Evolutionary conservation across 768 basidiomycete genomes (phyloP).

Genomic region (Termitomyces sp.): DNA sequence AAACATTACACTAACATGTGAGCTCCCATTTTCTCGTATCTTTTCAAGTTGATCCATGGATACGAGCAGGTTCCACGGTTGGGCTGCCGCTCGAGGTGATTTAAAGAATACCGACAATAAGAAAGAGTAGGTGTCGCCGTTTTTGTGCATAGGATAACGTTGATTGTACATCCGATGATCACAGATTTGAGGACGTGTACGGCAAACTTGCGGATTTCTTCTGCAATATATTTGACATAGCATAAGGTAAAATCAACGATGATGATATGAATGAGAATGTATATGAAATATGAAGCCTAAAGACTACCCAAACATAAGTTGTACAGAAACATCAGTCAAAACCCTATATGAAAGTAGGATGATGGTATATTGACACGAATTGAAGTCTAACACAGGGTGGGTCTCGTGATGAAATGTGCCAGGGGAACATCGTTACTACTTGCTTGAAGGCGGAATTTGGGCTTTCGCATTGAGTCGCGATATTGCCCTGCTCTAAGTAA

Average conservation of each 20-base stretch:
- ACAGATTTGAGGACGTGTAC: slow-evolving; percentile 52
- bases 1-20: slow-evolving; percentile 46
- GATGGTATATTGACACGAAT: too few relatives aligned
- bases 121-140: slow-evolving; percentile 35
- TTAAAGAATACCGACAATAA: slow-evolving; percentile 51
- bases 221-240: slow-evolving; percentile 24
- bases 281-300: neutral
- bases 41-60: neutral
- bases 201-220: slow-evolving; percentile 44
- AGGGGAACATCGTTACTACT: too few relatives aligned
- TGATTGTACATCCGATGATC: neutral
- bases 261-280: neutral
- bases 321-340: slow-evolving; percentile 21
- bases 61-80: slow-evolving; percentile 50
- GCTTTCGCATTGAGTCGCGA: too few relatives aligned
- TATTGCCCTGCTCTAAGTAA: too few relatives aligned
- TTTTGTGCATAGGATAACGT: neutral
- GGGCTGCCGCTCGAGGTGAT: slow-evolving; percentile 58
- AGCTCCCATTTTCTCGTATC: slow-evolving; percentile 9
- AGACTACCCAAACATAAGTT: slow-evolving; percentile 3
- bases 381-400: too few relatives aligned
- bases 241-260: neutral
- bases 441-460: too few relatives aligned
- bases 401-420: too few relatives aligned
- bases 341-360: neutral